Conservation (phyloP, 176 grass and related monocot genomes). For the Puya raimondii region DNA sequence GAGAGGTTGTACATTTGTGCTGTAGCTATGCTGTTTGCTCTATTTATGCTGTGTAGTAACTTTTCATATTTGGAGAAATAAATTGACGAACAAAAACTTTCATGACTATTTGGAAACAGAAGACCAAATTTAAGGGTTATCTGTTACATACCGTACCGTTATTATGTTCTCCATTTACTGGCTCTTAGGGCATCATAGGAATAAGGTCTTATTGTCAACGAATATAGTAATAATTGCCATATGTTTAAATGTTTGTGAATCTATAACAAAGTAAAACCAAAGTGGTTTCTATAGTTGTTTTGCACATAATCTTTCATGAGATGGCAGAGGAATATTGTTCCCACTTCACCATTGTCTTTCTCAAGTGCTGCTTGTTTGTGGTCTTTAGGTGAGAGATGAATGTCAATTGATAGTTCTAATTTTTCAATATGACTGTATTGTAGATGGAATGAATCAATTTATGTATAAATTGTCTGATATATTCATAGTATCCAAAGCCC, state of each 20-base stretch:
- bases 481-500: neutral
- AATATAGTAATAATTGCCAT: too few relatives aligned
- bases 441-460: neutral
- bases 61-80: neutral
- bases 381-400: too few relatives aligned
- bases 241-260: too few relatives aligned
- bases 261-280: too few relatives aligned
- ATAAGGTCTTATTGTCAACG: too few relatives aligned
- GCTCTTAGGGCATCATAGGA: too few relatives aligned
- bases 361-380: neutral
- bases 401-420: neutral
- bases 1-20: slow-evolving; percentile 49
- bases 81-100: neutral
- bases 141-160: too few relatives aligned
- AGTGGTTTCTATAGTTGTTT: too few relatives aligned
- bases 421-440: neutral
- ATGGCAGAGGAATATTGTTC: neutral
- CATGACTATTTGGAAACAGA: neutral
- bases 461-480: neutral
- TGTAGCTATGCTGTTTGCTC: neutral
- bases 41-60: slow-evolving; percentile 6
- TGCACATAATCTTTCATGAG: neutral
- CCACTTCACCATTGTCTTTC: neutral
- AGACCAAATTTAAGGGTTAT: too few relatives aligned
- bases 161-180: too few relatives aligned